These are phyloP conservation scores for Aureobasidium melanogenum DNA, from an alignment of 2,329 filamentous ascomycete genomes.

Conservation along the genomic window DNA sequence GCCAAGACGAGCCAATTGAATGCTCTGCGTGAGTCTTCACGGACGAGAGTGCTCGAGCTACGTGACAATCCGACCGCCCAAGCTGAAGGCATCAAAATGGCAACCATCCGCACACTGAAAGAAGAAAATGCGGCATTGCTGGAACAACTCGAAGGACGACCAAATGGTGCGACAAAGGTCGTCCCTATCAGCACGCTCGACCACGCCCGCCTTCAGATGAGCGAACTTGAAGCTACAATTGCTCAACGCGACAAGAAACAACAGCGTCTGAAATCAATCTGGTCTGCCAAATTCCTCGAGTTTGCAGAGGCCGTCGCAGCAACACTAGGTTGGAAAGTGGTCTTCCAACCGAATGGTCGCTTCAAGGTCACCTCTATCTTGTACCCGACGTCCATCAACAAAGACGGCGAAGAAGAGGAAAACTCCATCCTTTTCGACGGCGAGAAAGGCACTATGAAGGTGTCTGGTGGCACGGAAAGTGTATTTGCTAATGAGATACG, in stretches of 20 bases:
- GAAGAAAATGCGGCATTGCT: conserved; percentile 80
- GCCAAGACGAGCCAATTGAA: conserved; percentile 66
- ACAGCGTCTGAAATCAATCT: conserved; percentile 83
- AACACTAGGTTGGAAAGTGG: conserved; percentile 86
- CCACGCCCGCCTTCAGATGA: conserved; percentile 65
- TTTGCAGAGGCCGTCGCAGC: conserved; percentile 93
- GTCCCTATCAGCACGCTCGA: conserved; percentile 72
- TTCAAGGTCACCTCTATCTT: conserved; percentile 85
- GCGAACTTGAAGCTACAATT: conserved; percentile 41
- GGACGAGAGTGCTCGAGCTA: conserved; percentile 75
- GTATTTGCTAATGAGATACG: conserved; percentile 77
- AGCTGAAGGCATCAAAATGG: conserved; percentile 72
- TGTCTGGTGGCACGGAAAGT: conserved; percentile 80
- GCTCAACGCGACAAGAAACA: conserved; percentile 71
- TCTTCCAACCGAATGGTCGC: conserved; percentile 94
- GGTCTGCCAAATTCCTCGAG: conserved; percentile 80
- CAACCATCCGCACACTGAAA: conserved; percentile 67
- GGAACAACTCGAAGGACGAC: conserved; percentile 51
- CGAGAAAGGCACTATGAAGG: conserved; percentile 95
- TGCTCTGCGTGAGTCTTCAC: conserved; percentile 55
- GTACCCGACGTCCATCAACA: conserved; percentile 43
- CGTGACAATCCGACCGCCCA: conserved; percentile 88
- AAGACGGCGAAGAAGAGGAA: conserved; percentile 41
- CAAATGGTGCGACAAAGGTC: conserved; percentile 42
- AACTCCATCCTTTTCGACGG: conserved; percentile 75